phyloP scores from a whole-genome alignment of 495 filamentous ascomycete genomes.

The Bombardia bombarda region DNA sequence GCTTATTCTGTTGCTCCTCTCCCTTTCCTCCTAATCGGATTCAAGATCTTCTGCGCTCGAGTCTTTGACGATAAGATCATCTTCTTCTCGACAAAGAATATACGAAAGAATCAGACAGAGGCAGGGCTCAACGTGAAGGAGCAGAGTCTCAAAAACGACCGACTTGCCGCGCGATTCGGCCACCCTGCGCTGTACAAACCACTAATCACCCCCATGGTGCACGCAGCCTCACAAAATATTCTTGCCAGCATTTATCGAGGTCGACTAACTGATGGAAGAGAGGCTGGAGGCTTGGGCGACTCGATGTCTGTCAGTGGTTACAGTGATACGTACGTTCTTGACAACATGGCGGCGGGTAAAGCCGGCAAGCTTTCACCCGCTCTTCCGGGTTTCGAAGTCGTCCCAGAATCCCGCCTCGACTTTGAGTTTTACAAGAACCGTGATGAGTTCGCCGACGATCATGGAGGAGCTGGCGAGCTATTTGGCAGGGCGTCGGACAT shows the following conservation, averaged over 20 bases:
- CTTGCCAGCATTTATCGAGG: conserved; percentile 76
- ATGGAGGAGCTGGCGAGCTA: conserved; percentile 71
- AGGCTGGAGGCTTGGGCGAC: conserved; percentile 45
- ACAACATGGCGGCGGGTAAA: conserved; percentile 66
- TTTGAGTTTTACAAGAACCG: conserved; percentile 88
- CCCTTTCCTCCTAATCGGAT: conserved; percentile 69
- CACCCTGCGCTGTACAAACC: conserved; percentile 86
- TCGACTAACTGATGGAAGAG: conserved; percentile 52
- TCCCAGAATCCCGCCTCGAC: conserved; percentile 83
- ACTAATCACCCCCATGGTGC: conserved; percentile 92
- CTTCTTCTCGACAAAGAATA: conserved; percentile 61
- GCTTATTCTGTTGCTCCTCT: conserved; percentile 65
- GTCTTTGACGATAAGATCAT: conserved; percentile 69
- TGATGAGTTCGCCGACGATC: conserved; percentile 79
- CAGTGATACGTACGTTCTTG: conserved; percentile 64
- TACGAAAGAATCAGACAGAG: conserved; percentile 47
- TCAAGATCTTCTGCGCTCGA: conserved; percentile 77
- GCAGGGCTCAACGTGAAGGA: conserved; percentile 32
- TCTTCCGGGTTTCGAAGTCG: conserved; percentile 70
- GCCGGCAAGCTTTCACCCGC: conserved; percentile 57
- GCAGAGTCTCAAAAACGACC: conserved; percentile 49
- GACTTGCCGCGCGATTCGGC: conserved; percentile 74
- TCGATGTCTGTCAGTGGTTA: conserved; percentile 53
- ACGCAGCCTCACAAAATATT: conserved; percentile 76
- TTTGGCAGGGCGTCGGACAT: conserved; percentile 62